A percentile compares a stretch with the other conserved stretches of the same genome.
These are phyloP conservation scores for Prunella vulgaris DNA, from an alignment of 257 asterid species.

Conservation along the genomic window DNA sequence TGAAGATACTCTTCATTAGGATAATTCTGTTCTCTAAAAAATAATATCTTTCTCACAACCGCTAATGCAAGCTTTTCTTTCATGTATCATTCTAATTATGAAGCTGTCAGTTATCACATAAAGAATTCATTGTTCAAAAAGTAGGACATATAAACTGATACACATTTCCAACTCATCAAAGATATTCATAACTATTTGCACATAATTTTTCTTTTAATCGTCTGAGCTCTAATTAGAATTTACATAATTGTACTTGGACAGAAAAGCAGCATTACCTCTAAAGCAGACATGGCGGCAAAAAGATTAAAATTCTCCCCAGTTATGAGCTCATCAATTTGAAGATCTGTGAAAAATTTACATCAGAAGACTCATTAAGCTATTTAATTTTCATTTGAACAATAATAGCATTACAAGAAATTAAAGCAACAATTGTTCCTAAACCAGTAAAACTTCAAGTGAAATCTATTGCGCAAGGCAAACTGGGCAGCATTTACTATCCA, in stretches of 20 bases:
- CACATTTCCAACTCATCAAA: background rate
- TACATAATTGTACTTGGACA: background rate
- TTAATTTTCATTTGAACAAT: background rate
- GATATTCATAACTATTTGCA: background rate
- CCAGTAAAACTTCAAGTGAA: constrained; percentile 2
- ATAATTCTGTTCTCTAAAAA: background rate
- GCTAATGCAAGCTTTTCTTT: background rate
- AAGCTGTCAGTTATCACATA: background rate
- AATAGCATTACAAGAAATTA: background rate
- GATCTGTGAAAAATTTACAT: constrained; percentile 54
- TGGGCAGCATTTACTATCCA: background rate
- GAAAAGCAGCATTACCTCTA: constrained; percentile 66
- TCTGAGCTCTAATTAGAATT: constrained; percentile 1
- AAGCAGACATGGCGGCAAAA: constrained; percentile 98
- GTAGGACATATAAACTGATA: background rate
- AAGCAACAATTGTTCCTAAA: constrained; percentile 3
- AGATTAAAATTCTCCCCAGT: constrained; percentile 82
- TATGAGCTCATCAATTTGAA: constrained; percentile 81
- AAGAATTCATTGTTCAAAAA: background rate
- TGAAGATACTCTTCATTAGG: background rate
- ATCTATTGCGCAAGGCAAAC: constrained; percentile 7
- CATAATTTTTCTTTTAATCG: background rate
- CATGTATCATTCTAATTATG: background rate
- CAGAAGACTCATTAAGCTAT: constrained; percentile 6
- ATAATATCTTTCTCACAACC: background rate